These are phyloP conservation scores for Stylosanthes scabra DNA, from an alignment of 331 rosid genomes.

Conservation along the genomic window DNA sequence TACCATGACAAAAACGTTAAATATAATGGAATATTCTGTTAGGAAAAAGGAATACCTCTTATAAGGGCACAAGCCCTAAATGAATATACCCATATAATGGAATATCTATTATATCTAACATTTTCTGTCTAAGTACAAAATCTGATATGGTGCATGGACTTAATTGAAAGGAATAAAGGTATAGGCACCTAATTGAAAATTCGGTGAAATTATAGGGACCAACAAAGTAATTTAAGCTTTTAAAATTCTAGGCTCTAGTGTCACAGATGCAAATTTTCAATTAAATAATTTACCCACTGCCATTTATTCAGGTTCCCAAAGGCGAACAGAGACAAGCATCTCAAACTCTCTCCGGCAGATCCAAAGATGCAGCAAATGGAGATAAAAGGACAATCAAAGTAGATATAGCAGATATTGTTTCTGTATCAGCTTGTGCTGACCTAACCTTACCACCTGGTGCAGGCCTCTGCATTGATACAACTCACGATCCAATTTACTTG, in stretches of 20 bases:
- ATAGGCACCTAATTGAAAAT: too few species aligned
- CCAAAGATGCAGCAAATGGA: slow-evolving; percentile 54
- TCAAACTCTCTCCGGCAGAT: slow-evolving; percentile 63
- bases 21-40: too few species aligned
- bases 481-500: slow-evolving; percentile 81
- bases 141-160: too few species aligned
- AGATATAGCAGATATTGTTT: slow-evolving; percentile 82
- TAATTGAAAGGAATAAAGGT: too few species aligned
- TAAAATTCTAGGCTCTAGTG: slow-evolving; percentile 10
- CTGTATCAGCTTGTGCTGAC: slow-evolving; percentile 96
- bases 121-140: too few species aligned
- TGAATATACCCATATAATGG: too few species aligned
- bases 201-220: too few species aligned
- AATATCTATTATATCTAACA: too few species aligned
- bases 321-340: slow-evolving; percentile 62
- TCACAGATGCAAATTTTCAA: slow-evolving; percentile 7
- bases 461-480: slow-evolving; percentile 92
- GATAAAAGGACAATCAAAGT: slow-evolving; percentile 78
- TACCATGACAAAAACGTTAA: too few species aligned
- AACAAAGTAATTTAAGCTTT: too few species aligned
- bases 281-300: slow-evolving; percentile 25
- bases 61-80: too few species aligned
- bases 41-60: too few species aligned
- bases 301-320: slow-evolving; percentile 57
- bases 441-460: slow-evolving; percentile 99